A percentile compares a stretch with the other conserved stretches of the same genome.
Evolutionary conservation across 768 basidiomycete species (phyloP).

Genomic region (Lentinula raphanica): DNA sequence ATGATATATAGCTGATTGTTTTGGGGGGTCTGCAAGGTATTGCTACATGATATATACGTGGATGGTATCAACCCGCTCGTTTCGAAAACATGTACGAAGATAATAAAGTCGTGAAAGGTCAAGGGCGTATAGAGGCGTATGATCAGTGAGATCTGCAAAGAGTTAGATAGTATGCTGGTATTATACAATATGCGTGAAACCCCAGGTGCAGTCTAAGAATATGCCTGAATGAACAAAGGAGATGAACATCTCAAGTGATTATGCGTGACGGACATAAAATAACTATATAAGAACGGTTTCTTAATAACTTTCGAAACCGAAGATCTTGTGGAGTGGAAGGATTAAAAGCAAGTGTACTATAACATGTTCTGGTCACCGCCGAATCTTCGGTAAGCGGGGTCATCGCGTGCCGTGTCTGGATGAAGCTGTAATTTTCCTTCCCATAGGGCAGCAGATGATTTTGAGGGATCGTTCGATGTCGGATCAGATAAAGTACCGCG

Average conservation of each 20-base stretch:
- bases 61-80: neutral
- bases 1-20: neutral
- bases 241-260: neutral
- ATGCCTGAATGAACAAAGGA: neutral
- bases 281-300: neutral
- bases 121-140: no score
- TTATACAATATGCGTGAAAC: neutral
- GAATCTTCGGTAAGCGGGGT: conserved; percentile 39
- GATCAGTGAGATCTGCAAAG: neutral
- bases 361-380: conserved; percentile 17
- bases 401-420: conserved; percentile 73
- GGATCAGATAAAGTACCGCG: conserved; percentile 65
- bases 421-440: conserved; percentile 85
- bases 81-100: neutral
- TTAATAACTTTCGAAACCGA: neutral
- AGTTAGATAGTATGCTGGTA: neutral
- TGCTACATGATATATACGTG: neutral
- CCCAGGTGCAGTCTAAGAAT: neutral
- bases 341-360: conserved; percentile 6
- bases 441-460: conserved; percentile 77
- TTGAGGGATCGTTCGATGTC: conserved; percentile 69
- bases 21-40: neutral
- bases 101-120: neutral
- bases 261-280: neutral
- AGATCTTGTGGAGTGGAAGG: neutral